These are phyloP conservation scores for Yarrowia sp. DNA, from an alignment of 805 yeast genomes.

Conservation along the genomic window DNA sequence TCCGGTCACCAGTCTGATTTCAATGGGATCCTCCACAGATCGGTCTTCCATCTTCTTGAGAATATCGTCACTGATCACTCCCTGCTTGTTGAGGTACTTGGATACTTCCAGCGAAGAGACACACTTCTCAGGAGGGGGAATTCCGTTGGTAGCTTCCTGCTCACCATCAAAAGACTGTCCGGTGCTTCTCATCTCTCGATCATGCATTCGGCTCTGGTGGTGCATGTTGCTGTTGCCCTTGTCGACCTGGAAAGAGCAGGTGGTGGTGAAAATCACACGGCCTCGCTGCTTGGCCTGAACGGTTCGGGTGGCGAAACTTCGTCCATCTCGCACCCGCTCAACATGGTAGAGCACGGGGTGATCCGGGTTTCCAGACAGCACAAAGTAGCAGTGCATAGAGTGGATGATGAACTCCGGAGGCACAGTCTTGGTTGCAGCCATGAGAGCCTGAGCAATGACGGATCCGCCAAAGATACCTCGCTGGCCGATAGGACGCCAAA, in stretches of 20 bases:
- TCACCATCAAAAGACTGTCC: conserved; percentile 20
- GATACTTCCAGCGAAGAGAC: conserved; percentile 10
- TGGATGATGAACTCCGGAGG: conserved; percentile 28
- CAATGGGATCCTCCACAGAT: conserved; percentile 30
- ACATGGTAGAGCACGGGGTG: conserved; percentile 54
- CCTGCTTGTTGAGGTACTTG: conserved; percentile 19
- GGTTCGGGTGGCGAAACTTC: conserved; percentile 50
- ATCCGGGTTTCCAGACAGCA: conserved; percentile 28
- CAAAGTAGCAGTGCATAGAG: conserved; percentile 30
- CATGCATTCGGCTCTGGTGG: conserved; percentile 22
- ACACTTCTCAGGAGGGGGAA: conserved; percentile 19
- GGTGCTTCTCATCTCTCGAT: neutral
- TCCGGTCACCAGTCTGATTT: conserved; percentile 28
- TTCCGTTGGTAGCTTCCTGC: conserved; percentile 16
- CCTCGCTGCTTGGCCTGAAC: conserved; percentile 56
- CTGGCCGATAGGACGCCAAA: conserved; percentile 30
- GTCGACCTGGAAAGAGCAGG: conserved; percentile 46
- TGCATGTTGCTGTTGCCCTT: conserved; percentile 22
- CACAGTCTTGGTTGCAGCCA: conserved; percentile 29
- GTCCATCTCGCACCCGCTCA: conserved; percentile 50
- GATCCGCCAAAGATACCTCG: conserved; percentile 31
- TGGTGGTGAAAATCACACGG: conserved; percentile 49
- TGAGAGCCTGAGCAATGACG: conserved; percentile 30
- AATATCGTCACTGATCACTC: conserved; percentile 29
- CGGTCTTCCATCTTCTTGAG: conserved; percentile 34